Conservation (phyloP, 768 basidiomycete species). For the Lactarius vividus region DNA sequence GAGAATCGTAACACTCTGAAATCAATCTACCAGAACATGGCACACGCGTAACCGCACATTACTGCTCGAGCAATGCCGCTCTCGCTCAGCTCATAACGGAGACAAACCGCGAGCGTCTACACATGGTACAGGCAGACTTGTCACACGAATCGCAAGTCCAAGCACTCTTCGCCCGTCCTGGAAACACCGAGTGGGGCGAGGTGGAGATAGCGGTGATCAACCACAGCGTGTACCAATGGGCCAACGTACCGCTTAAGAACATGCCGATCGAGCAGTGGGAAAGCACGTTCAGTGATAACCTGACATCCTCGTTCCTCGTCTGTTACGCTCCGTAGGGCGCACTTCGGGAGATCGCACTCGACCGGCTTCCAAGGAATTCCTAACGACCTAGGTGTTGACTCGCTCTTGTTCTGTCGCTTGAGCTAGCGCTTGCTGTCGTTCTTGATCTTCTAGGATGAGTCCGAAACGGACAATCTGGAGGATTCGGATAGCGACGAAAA, state of each 20-base stretch:
- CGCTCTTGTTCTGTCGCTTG: no score
- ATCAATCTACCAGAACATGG: slow-evolving; percentile 51
- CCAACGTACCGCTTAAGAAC: slow-evolving; percentile 49
- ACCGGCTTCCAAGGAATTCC: no score
- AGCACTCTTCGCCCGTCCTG: slow-evolving; percentile 44
- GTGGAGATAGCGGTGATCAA: slow-evolving; percentile 61
- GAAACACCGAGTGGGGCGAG: slow-evolving; percentile 33
- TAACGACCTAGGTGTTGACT: no score
- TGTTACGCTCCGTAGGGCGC: no score
- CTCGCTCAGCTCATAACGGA: slow-evolving; percentile 39
- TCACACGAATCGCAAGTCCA: slow-evolving; percentile 51
- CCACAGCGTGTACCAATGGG: slow-evolving; percentile 52
- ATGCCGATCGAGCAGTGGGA: slow-evolving; percentile 68
- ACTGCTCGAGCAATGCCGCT: slow-evolving; percentile 49
- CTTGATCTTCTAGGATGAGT: no score
- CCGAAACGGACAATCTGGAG: no score
- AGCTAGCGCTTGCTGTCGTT: no score
- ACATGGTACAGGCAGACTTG: slow-evolving; percentile 54
- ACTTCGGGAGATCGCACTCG: no score
- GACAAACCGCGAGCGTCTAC: slow-evolving; percentile 29
- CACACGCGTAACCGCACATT: slow-evolving; percentile 70
- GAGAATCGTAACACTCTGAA: no score
- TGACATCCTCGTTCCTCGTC: slow-evolving; percentile 67
- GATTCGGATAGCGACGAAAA: no score
- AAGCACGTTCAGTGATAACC: slow-evolving; percentile 55